Conservation (phyloP, 805 yeast genomes). For the Komagataella ulmi region DNA sequence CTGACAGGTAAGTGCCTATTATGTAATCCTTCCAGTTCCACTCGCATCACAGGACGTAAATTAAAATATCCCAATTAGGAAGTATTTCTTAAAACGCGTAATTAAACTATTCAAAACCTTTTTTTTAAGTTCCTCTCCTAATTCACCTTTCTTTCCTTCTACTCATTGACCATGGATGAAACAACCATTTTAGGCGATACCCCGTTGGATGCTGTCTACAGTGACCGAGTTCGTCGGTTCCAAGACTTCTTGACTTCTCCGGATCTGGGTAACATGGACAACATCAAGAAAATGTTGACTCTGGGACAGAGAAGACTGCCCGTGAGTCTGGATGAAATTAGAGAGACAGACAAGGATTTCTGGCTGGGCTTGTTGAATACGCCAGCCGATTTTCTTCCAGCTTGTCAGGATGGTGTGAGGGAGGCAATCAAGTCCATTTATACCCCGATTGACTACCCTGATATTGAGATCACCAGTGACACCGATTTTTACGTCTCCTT, state of each 20-base stretch:
- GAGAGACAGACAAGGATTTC: slow-evolving; percentile 67
- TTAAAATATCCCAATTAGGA: slow-evolving; percentile 2
- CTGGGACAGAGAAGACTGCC: slow-evolving; percentile 53
- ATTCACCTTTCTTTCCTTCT: not conserved
- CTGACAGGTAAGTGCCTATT: not conserved
- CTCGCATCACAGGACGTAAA: not conserved
- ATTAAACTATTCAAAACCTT: not conserved
- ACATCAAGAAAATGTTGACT: slow-evolving; percentile 60
- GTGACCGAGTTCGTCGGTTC: slow-evolving; percentile 79
- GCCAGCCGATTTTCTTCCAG: slow-evolving; percentile 82
- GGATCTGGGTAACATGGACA: slow-evolving; percentile 32
- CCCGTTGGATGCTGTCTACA: slow-evolving; percentile 26
- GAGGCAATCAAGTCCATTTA: slow-evolving; percentile 67
- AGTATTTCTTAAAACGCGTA: not conserved
- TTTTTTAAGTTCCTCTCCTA: not conserved
- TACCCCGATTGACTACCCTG: slow-evolving; percentile 43
- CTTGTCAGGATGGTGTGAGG: slow-evolving; percentile 75
- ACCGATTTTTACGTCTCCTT: slow-evolving; percentile 66
- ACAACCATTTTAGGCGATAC: slow-evolving; percentile 10
- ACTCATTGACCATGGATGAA: slow-evolving; percentile 11
- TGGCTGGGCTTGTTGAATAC: slow-evolving; percentile 64
- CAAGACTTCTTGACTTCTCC: slow-evolving; percentile 67
- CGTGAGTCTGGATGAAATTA: slow-evolving; percentile 74
- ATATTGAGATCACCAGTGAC: slow-evolving; percentile 39
- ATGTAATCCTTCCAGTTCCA: not conserved